These are phyloP conservation scores for Fusarium sp. DNA, from an alignment of 2,329 filamentous ascomycete species.

Conservation along the genomic window DNA sequence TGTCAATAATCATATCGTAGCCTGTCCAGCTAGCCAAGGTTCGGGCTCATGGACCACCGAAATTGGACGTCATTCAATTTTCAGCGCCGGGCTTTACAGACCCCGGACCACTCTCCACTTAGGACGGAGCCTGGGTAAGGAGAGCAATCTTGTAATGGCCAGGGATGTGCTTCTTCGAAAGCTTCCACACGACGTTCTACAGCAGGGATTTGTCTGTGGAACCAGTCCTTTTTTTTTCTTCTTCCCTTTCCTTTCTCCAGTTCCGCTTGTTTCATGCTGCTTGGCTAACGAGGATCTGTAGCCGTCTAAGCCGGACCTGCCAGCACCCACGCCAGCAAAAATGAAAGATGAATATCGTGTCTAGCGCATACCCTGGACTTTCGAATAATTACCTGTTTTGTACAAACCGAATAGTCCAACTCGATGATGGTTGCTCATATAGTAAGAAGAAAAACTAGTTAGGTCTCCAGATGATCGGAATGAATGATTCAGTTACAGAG, in stretches of 20 bases:
- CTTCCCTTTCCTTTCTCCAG: constrained; percentile 19
- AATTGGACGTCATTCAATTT: constrained; percentile 50
- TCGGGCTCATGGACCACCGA: constrained; percentile 41
- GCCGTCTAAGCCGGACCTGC: constrained; percentile 33
- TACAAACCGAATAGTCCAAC: constrained; percentile 1
- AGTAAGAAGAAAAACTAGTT: constrained; percentile 32
- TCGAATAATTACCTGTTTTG: constrained; percentile 25
- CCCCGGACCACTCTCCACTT: constrained; percentile 42
- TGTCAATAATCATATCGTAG: no score
- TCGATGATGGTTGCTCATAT: constrained; percentile 15
- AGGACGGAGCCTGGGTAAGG: constrained; percentile 27
- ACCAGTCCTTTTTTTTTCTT: constrained; percentile 9
- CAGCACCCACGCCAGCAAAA: background rate
- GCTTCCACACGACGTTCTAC: constrained; percentile 48
- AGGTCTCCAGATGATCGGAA: constrained; percentile 37
- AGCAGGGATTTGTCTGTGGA: constrained; percentile 36
- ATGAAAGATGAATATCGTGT: background rate
- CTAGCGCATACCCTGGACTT: constrained; percentile 3
- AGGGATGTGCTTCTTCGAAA: constrained; percentile 41
- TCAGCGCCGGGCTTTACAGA: constrained; percentile 23
- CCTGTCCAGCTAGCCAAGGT: constrained; percentile 9
- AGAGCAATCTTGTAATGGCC: constrained; percentile 24
- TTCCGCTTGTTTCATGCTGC: constrained; percentile 27
- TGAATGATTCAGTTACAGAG: constrained; percentile 28
- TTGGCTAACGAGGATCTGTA: constrained; percentile 34